Conservation (phyloP, 176 grass and related monocot genomes). For the Zoysia japonica region DNA sequence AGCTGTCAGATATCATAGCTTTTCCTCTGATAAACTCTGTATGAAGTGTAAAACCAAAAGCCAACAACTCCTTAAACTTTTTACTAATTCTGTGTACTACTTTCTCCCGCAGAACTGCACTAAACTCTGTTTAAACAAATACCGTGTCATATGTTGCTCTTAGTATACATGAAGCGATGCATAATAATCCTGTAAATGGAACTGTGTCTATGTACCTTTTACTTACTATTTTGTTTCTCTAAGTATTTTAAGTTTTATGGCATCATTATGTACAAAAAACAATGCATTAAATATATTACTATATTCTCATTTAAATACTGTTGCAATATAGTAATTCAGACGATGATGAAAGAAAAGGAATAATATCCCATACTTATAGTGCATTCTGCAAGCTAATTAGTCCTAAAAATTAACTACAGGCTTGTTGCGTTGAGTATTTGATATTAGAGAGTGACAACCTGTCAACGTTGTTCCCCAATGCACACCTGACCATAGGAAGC, state of each 20-base stretch:
- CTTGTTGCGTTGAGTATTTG: conserved; percentile 95
- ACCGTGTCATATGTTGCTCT: too few species aligned
- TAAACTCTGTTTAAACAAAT: too few species aligned
- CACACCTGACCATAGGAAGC: conserved; percentile 59
- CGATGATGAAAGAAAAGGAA: not conserved
- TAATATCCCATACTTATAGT: not conserved
- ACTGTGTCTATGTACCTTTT: too few species aligned
- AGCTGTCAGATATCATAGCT: not conserved
- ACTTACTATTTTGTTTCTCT: too few species aligned
- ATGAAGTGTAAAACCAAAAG: not conserved
- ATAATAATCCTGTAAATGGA: too few species aligned
- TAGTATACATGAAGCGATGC: too few species aligned
- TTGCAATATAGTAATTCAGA: not conserved
- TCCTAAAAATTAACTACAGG: conserved; percentile 44
- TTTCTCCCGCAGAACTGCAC: not conserved
- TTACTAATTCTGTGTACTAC: not conserved
- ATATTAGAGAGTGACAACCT: conserved; percentile 94
- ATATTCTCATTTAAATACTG: too few species aligned
- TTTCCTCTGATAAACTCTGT: not conserved
- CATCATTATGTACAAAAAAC: not conserved
- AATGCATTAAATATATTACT: not conserved
- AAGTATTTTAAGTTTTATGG: too few species aligned
- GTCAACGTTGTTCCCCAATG: conserved; percentile 80
- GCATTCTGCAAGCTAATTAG: not conserved
- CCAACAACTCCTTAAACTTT: not conserved